These are phyloP conservation scores for Akanthomyces dipterigenus DNA, from an alignment of 2,329 filamentous ascomycete species.

Conservation along the genomic window DNA sequence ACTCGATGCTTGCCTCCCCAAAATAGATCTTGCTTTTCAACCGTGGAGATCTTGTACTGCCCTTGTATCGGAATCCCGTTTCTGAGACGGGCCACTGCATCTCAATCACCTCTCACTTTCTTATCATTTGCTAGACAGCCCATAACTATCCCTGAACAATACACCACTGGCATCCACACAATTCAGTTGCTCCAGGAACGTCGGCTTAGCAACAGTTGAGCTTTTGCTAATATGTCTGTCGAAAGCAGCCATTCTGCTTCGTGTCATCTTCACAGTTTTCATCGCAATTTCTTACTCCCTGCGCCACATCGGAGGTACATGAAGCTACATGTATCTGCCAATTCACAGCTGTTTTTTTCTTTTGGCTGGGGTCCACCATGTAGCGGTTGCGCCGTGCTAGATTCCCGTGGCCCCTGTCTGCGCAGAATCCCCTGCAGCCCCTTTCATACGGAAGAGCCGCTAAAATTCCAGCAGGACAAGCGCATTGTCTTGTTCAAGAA, in stretches of 20 bases:
- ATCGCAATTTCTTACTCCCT: neutral
- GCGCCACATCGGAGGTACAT: conserved; percentile 11
- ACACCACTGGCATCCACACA: neutral
- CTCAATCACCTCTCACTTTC: neutral
- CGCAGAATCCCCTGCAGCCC: conserved; percentile 3
- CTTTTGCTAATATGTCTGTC: neutral
- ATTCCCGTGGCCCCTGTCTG: conserved; percentile 1
- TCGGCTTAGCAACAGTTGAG: neutral
- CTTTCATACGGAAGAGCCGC: conserved; percentile 3
- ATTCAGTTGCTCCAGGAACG: neutral
- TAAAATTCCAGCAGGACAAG: conserved; percentile 1
- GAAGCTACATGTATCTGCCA: neutral
- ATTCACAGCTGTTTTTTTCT: neutral
- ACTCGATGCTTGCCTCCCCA: neutral
- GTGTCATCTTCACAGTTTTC: neutral
- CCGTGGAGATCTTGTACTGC: neutral
- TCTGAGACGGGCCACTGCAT: neutral
- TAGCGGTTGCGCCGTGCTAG: conserved; percentile 7
- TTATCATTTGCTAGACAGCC: neutral
- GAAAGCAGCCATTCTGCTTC: neutral
- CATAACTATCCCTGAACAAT: neutral
- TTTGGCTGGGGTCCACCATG: conserved; percentile 1
- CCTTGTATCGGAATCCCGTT: neutral
- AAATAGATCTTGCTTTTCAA: neutral
- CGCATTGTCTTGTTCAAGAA: neutral